These are phyloP conservation scores for Nemophila menziesii DNA, from an alignment of 257 asterid species.

Conservation along the genomic window DNA sequence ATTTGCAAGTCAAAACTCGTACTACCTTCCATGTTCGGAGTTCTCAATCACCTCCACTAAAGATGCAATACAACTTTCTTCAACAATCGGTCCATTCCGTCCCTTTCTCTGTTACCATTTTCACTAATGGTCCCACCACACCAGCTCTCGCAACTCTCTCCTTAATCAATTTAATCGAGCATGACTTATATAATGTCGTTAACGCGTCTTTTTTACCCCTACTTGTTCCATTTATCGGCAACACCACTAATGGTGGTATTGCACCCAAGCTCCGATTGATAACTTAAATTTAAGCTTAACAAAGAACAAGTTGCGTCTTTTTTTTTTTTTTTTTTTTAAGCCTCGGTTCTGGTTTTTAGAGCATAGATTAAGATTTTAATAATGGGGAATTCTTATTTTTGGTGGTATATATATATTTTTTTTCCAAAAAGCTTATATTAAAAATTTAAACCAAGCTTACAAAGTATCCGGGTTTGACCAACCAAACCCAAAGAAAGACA, in stretches of 20 bases:
- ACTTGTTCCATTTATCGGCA: slow-evolving; percentile 55
- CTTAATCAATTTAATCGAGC: slow-evolving; percentile 56
- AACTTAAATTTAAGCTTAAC: slow-evolving; percentile 65
- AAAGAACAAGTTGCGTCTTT: slow-evolving; percentile 86
- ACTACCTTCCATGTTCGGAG: slow-evolving; percentile 76
- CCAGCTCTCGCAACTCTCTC: slow-evolving; percentile 92
- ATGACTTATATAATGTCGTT: slow-evolving; percentile 73
- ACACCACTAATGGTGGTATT: slow-evolving; percentile 62
- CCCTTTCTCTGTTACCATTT: slow-evolving; percentile 55
- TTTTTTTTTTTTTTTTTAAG: slow-evolving; percentile 81
- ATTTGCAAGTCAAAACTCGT: too few relatives aligned
- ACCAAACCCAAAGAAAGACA: too few relatives aligned
- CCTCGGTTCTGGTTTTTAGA: slow-evolving; percentile 69
- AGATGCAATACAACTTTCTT: slow-evolving; percentile 76
- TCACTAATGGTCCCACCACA: slow-evolving; percentile 67
- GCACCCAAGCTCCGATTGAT: slow-evolving; percentile 88
- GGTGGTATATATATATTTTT: too few relatives aligned
- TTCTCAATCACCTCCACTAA: slow-evolving; percentile 82
- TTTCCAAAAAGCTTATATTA: too few relatives aligned
- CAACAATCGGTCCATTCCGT: slow-evolving; percentile 70
- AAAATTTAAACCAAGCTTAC: too few relatives aligned
- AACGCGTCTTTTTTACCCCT: slow-evolving; percentile 86
- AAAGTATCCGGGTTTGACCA: too few relatives aligned
- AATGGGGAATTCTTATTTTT: too few relatives aligned
- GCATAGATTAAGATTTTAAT: slow-evolving; percentile 73